Evolutionary conservation across 176 grass and related monocot genomes (phyloP).

Genomic region (Triticum aestivum): IWGSC_CS_RefSeq_v2.1 NC_057797.1:607222494-607222993

Average conservation of each 20-base stretch:
- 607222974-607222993: constrained; percentile 70
- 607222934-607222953: constrained; percentile 95
- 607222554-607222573: not conserved
- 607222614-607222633: no score
- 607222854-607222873: constrained; percentile 98
- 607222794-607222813: constrained; percentile 77
- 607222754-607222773: constrained; percentile 87
- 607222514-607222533: constrained; percentile 36
- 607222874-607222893: constrained; percentile 92
- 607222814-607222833: constrained; percentile 92
- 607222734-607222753: constrained; percentile 81
- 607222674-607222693: constrained; percentile 45
- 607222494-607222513: constrained; percentile 34
- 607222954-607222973: constrained; percentile 78
- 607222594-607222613: not conserved
- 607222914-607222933: constrained; percentile 97
- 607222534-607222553: not conserved
- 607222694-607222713: constrained; percentile 56
- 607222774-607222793: constrained; percentile 98
- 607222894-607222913: constrained; percentile 98
- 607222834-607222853: constrained; percentile 98
- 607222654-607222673: constrained; percentile 49
- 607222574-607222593: not conserved
- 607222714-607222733: constrained; percentile 53
- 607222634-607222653: constrained; percentile 53